Evolutionary conservation across 345 rosid species (phyloP), one percentile per base, ranked within the genome.

Genomic region (Melaleuca alternifolia): DNA sequence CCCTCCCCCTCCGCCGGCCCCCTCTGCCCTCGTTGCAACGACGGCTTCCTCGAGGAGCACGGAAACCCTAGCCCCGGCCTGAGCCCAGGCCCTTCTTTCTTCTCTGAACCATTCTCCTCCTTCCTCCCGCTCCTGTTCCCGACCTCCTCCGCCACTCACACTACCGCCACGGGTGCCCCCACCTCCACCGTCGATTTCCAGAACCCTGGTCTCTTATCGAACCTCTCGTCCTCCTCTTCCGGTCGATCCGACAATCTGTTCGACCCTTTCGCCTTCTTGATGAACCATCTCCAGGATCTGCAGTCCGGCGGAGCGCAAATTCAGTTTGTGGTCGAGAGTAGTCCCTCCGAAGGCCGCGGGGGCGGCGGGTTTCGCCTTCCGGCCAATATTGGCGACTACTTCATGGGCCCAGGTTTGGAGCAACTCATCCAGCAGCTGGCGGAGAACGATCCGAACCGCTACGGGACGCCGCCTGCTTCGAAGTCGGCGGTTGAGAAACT

Each of bases 391-490:
- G 94, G 92, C 41, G 92, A 92, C 21, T 92, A 91, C 85, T 92
- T 91, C 86, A 51, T 91, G 20, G 94, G 94, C 10, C 91, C 94
- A 7, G 92, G 93, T 1, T 82, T 92, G 71, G 94, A 92, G 87
- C 93, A 91, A 83, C 85, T 92, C 30, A 92, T 92, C 83, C 93
- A 92, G 33, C 94, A 92, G 84, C 86, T 92, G 15, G 93, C 94
- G 1, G 94, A 92, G 85, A 92, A 92, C 51, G 94, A 92, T 51
- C 94, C 94, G 2, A 92, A 88, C 50, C 89, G 93, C 23, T 88
- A 90, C 21, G 94, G 93, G 84, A 90, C 93, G 0, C 94, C 93
- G 5, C 93, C 93, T 1, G 93, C 94, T 5, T 87, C 94, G 1
- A 90, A 91, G 50, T 89, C 90, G 23, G 94, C 92, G 14, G 50